These are phyloP conservation scores for Phytophthora quininea DNA, from an alignment of 352 stramenopile genomes.

Conservation along the genomic window DNA sequence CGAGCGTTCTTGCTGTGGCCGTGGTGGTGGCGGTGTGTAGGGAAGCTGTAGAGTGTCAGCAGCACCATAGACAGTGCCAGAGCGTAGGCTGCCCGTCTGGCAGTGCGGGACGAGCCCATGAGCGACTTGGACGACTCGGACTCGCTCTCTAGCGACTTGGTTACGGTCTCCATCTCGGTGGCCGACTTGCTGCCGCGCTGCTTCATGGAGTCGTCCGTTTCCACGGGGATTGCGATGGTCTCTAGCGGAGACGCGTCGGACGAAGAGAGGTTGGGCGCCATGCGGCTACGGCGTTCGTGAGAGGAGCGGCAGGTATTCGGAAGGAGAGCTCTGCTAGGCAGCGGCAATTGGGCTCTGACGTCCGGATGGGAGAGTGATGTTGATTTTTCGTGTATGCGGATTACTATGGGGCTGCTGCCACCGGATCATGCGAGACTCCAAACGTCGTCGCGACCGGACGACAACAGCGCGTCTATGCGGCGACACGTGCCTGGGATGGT, in stretches of 20 bases:
- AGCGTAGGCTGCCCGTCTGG: slow-evolving; percentile 44
- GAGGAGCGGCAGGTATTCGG: neutral
- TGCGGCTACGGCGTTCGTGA: slow-evolving; percentile 13
- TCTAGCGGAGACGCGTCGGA: slow-evolving; percentile 16
- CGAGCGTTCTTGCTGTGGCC: slow-evolving; percentile 61
- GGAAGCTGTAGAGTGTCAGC: slow-evolving; percentile 74
- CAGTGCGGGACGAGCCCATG: slow-evolving; percentile 18
- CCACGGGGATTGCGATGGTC: slow-evolving; percentile 17
- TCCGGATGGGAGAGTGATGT: neutral
- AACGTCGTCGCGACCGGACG: neutral
- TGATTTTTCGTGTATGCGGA: neutral
- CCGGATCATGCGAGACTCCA: neutral
- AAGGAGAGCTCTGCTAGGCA: too few relatives aligned
- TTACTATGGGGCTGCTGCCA: neutral
- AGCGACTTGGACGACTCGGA: slow-evolving; percentile 10
- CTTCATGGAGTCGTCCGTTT: slow-evolving; percentile 31
- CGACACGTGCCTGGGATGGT: neutral
- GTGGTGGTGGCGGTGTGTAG: slow-evolving; percentile 30
- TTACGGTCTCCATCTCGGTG: neutral
- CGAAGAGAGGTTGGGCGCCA: slow-evolving; percentile 21
- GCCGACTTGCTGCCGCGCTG: slow-evolving; percentile 20
- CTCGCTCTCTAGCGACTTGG: slow-evolving; percentile 9
- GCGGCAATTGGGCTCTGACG: slow-evolving; percentile 6
- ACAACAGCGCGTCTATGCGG: neutral
- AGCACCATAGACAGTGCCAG: slow-evolving; percentile 56